phyloP scores from a whole-genome alignment of 2,329 filamentous ascomycete species.

The Diaporthe citriasiana region DNA sequence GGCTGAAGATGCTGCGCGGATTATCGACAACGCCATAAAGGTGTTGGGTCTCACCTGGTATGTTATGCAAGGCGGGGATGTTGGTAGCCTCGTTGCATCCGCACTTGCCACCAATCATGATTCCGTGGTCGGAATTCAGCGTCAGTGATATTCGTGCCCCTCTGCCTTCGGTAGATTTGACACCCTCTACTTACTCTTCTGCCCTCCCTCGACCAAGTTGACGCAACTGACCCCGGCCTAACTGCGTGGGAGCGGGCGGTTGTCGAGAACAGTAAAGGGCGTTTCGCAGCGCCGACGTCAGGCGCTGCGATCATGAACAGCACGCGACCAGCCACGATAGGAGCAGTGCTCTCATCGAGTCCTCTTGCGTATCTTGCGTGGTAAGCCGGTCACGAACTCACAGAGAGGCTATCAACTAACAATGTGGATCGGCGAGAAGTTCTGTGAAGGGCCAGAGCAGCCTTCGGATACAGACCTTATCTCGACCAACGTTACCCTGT shows the following conservation, averaged over 20 bases:
- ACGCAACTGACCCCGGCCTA: not conserved
- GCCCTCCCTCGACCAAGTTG: not conserved
- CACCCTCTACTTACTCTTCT: not conserved
- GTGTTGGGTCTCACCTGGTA: slow-evolving; percentile 66
- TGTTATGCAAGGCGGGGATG: slow-evolving; percentile 69
- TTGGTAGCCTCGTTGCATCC: slow-evolving; percentile 61
- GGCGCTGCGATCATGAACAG: slow-evolving; percentile 55
- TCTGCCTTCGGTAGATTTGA: not conserved
- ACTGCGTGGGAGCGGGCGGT: not conserved
- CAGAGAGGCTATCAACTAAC: not conserved
- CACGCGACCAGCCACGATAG: slow-evolving; percentile 68
- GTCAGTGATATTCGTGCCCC: slow-evolving; percentile 28
- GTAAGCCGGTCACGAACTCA: not conserved
- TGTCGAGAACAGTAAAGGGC: not conserved
- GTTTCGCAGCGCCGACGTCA: not conserved
- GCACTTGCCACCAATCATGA: slow-evolving; percentile 57
- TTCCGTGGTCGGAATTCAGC: slow-evolving; percentile 61
- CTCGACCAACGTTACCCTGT: slow-evolving; percentile 64
- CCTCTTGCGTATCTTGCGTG: slow-evolving; percentile 71
- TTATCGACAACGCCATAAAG: slow-evolving; percentile 67
- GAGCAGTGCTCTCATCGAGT: slow-evolving; percentile 64
- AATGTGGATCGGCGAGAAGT: slow-evolving; percentile 66
- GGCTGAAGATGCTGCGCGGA: slow-evolving; percentile 55
- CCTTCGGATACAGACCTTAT: slow-evolving; percentile 56
- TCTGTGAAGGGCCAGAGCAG: slow-evolving; percentile 65